These are phyloP conservation scores for Aphanomyces stellatus DNA, from an alignment of 352 stramenopile species.

Conservation along the genomic window DNA sequence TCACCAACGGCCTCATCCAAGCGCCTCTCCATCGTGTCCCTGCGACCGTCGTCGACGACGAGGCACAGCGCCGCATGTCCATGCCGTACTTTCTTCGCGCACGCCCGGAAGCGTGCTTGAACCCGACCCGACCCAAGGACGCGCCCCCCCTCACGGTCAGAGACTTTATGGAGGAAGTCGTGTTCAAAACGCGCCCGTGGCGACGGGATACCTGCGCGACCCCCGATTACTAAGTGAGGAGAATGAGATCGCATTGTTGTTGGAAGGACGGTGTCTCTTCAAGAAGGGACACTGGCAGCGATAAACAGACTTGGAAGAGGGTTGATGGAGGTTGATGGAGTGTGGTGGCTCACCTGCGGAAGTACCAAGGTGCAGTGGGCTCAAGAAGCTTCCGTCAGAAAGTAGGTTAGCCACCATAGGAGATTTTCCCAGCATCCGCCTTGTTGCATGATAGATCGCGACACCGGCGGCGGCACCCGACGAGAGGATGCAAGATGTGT, in stretches of 20 bases:
- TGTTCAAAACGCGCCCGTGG: conserved; percentile 77
- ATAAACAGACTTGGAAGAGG: too few relatives aligned
- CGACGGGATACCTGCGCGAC: conserved; percentile 24
- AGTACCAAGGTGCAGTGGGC: too few relatives aligned
- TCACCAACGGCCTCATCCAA: conserved; percentile 65
- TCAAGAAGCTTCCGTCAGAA: too few relatives aligned
- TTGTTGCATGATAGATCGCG: too few relatives aligned
- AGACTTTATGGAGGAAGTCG: conserved; percentile 76
- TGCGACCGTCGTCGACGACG: conserved; percentile 45
- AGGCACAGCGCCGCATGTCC: conserved; percentile 65
- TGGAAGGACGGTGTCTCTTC: too few relatives aligned
- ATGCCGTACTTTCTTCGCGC: conserved; percentile 78
- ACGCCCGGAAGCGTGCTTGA: conserved; percentile 45
- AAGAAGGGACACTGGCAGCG: too few relatives aligned
- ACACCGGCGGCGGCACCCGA: neutral
- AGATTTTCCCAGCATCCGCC: too few relatives aligned
- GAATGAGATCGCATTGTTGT: too few relatives aligned
- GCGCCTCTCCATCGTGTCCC: conserved; percentile 71
- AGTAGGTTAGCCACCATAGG: too few relatives aligned
- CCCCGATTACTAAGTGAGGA: conserved; percentile 20
- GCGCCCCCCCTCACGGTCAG: conserved; percentile 39
- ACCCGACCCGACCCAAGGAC: conserved; percentile 31
- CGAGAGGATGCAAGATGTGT: neutral
- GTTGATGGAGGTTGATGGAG: too few relatives aligned
- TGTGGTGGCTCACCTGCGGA: too few relatives aligned